Base-by-base conservation (phyloP, 768 basidiomycete genomes). In the Pisolithus microcarpus region DNA sequence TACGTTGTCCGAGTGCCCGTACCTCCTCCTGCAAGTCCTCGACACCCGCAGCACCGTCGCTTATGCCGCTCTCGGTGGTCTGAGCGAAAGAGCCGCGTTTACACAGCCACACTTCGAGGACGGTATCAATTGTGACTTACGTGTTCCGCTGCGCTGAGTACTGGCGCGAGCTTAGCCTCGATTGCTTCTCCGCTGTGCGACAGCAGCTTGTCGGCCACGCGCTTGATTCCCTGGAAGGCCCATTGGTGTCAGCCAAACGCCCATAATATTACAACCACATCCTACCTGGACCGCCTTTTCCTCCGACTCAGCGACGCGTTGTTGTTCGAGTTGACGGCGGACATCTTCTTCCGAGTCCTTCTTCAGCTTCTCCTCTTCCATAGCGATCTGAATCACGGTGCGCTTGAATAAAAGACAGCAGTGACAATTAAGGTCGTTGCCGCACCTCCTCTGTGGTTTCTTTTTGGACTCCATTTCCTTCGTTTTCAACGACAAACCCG, bases 281-380 rank as follows among this genome's bases (percentile, higher is more conserved):
- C 18, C 38, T 30, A 8, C 63, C 55, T 57, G 51, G 52, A 52
- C 38, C 7, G 51, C 30, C 6, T 38, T 13, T 0, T 1, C 31
- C n/a, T 43, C 18, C 11, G 31, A 48, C 13, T 43, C 54, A 1
- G 52, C 63, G 38, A 13, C 7, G n/a, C 48, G 50, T 16, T 64
- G 63, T 11, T 56, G 50, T 37, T 45, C 46, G 15, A 62, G 42
- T 18, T 65, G 61, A 28, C 54, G 56, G 39, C 58, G 30, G 7
- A 65, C 61, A 31, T 64, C 63, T 4, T 9, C 54, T 23, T 34
- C 56, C 2, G 63, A 65, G 38, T 64, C 59, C 6, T 49, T 48
- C 45, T 54, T 51, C 13, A 64, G 53, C 31, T 65, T 49, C 28
- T 36, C 46, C 7, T 65, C 58, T 28, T 64, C 43, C 5, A 57